Evolutionary conservation across 2,329 filamentous ascomycete species (phyloP).

Genomic region (Aspergillus sp.): DNA sequence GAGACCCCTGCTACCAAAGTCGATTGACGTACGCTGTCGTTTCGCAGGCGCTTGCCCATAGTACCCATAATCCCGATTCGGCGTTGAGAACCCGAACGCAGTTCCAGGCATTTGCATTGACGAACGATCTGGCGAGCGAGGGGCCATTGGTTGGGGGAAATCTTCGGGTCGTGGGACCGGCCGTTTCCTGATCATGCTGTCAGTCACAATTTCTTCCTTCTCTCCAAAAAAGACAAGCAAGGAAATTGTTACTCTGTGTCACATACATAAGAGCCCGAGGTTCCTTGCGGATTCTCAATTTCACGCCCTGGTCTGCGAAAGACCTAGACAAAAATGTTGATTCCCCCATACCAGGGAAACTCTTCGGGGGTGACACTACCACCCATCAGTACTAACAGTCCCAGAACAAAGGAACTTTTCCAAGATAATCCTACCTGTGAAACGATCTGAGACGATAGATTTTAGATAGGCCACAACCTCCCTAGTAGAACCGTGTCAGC

Average conservation of each 20-base stretch:
- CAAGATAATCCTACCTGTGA: conserved; percentile 48
- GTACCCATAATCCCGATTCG: conserved; percentile 29
- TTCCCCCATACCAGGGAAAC: conserved; percentile 70
- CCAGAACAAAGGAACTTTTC: neutral
- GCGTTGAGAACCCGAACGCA: conserved; percentile 23
- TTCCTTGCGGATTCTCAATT: conserved; percentile 74
- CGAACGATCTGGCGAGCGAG: conserved; percentile 32
- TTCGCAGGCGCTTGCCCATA: conserved; percentile 27
- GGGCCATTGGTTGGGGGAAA: conserved; percentile 26
- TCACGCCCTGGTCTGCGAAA: conserved; percentile 81
- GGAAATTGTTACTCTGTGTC: neutral
- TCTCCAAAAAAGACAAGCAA: too few species aligned
- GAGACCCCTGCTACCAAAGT: conserved; percentile 18
- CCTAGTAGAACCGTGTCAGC: conserved; percentile 18
- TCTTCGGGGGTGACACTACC: conserved; percentile 48
- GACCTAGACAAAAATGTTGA: conserved; percentile 73
- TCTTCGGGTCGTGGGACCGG: conserved; percentile 31
- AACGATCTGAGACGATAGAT: conserved; percentile 55
- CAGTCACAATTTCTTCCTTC: conserved; percentile 2
- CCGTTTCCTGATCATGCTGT: conserved; percentile 29
- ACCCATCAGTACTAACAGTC: conserved; percentile 7
- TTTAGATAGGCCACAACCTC: conserved; percentile 45
- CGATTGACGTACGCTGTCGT: conserved; percentile 33
- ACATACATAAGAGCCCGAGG: conserved; percentile 50
- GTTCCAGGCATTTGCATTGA: conserved; percentile 27